phyloP scores from a whole-genome alignment of 1,284 basidiomycete species.

The Termitomyces sp. region DNA sequence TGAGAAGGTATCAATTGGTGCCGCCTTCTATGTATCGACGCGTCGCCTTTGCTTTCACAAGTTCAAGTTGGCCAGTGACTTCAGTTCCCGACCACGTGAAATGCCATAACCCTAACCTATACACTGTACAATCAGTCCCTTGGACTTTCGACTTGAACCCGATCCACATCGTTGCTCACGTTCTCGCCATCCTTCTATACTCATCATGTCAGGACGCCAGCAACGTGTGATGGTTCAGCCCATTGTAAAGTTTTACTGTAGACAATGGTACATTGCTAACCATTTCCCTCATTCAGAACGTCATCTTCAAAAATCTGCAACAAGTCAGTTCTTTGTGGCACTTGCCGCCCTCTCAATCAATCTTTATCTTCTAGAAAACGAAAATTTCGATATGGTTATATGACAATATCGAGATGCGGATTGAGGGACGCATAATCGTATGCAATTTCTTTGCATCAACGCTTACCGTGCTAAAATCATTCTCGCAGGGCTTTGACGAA shows the following conservation, averaged over 20 bases:
- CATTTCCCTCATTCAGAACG: slow-evolving; percentile 60
- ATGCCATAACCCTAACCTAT: slow-evolving; percentile 25
- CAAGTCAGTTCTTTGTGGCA: slow-evolving; percentile 40
- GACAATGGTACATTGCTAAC: slow-evolving; percentile 11
- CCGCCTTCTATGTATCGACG: slow-evolving; percentile 24
- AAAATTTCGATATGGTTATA: slow-evolving; percentile 96
- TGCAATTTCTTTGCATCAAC: slow-evolving; percentile 31
- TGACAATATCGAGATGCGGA: slow-evolving; percentile 94
- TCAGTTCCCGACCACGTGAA: slow-evolving; percentile 18
- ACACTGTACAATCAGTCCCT: neutral
- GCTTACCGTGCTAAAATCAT: slow-evolving; percentile 9
- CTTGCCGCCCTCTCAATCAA: slow-evolving; percentile 4
- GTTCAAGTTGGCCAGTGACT: neutral
- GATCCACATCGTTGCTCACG: slow-evolving; percentile 16
- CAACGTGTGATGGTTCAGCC: slow-evolving; percentile 97
- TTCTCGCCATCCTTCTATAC: slow-evolving; percentile 21
- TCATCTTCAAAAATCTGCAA: slow-evolving; percentile 99
- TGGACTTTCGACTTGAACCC: neutral
- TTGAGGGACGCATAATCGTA: slow-evolving; percentile 96
- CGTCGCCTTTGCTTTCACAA: slow-evolving; percentile 23
- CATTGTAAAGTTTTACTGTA: slow-evolving; percentile 63
- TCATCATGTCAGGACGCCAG: slow-evolving; percentile 85
- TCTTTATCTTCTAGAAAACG: slow-evolving; percentile 53
- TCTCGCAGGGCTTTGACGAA: slow-evolving; percentile 91
- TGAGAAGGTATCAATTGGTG: slow-evolving; percentile 15